Evolutionary conservation across 2,329 filamentous ascomycete genomes (phyloP), one percentile per base, ranked within the genome.

Genomic region (Plectosphaerella plurivora): DNA sequence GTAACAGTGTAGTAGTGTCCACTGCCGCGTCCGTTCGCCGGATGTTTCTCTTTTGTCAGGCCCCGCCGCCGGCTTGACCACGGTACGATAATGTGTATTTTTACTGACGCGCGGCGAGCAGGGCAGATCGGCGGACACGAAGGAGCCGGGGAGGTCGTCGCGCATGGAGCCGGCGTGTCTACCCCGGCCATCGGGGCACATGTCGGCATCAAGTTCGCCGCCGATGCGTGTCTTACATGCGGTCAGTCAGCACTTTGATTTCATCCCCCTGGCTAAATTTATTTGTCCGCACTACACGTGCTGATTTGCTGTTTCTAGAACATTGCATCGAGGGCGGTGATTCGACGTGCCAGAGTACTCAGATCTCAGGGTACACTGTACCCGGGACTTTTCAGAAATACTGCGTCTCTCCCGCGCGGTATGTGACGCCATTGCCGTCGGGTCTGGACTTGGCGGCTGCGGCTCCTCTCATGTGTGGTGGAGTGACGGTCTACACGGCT

Each of bases 391-490:
- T 63, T 25, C 59, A 64, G 51, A 55, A 59, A 47, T 62, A 61
- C 53, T 56, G 54, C 45, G 20, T 57, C 4, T 53, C 56, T 10
- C 53, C 55, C 14, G 60, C 59, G 11, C 36, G 50, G 39, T 87
- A 86, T 55, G 67, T 65, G 18, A 63, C 73, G 49, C 71, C 71
- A 47, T 67, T 75, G 39, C 71, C 71, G 5, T 66, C 70, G 10
- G 61, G 59, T 3, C 51, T 74, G 10, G 58, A 59, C 37, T 60
- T 63, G 8, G 68, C 65, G 15, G 59, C 66, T 24, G 67, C 70
- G 9, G 72, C 84, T n/a, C 84, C 85, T 2, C 80, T 88, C 75
- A 73, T 89, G 45, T 88, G 86, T 61, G 86, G 77, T 18, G 86
- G 86, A 10, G 75, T 88, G 36, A 89, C 84, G 0, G 73, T 83